A percentile compares a stretch with the other conserved stretches of the same genome.
Conservation (phyloP, 768 basidiomycete genomes). For the Suillus cothurnatus region DNA sequence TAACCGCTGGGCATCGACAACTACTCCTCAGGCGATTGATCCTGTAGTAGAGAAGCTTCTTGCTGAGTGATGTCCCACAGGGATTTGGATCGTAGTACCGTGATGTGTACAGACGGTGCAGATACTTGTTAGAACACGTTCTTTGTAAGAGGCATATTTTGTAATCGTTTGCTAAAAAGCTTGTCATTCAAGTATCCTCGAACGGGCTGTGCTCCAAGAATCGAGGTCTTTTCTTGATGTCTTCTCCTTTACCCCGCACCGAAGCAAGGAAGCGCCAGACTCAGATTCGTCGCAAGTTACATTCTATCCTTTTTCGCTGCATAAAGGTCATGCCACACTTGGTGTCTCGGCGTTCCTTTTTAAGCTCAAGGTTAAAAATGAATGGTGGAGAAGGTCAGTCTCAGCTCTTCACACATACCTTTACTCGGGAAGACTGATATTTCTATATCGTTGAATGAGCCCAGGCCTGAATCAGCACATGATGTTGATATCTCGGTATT, state of each 20-base stretch:
- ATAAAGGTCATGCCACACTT: no score
- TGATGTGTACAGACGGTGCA: neutral
- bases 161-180: neutral
- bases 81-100: neutral
- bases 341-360: no score
- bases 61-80: constrained; percentile 17
- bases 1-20: constrained; percentile 76
- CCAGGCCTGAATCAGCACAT: no score
- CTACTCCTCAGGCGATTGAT: constrained; percentile 66
- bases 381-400: no score
- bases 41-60: constrained; percentile 65
- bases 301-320: neutral
- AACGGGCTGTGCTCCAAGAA: neutral
- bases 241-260: neutral
- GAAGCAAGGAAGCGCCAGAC: neutral
- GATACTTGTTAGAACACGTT: neutral
- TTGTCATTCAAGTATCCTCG: neutral
- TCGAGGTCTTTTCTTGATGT: neutral
- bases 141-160: neutral
- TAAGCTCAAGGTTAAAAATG: no score
- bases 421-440: no score
- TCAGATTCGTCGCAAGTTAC: neutral
- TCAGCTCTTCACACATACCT: no score
- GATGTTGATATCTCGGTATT: no score
- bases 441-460: no score